phyloP scores from a whole-genome alignment of 768 basidiomycete genomes.

The Boletus huronensis region DNA sequence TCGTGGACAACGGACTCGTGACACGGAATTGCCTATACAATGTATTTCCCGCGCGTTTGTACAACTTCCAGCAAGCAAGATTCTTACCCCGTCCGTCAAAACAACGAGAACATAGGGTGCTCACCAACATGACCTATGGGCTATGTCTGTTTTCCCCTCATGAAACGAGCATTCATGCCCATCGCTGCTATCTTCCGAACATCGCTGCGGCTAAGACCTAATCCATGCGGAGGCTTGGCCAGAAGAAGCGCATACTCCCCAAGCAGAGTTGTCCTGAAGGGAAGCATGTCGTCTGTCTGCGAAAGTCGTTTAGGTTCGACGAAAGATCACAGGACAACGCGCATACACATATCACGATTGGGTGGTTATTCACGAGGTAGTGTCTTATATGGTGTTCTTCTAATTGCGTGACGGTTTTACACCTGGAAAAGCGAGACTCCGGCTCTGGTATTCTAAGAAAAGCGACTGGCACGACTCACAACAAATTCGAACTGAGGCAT shows the following conservation, averaged over 20 bases:
- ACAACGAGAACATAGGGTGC: background rate
- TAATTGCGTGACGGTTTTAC: slow-evolving; percentile 62
- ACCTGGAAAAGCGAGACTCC: slow-evolving; percentile 35
- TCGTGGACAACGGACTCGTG: background rate
- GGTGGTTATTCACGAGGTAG: slow-evolving; percentile 61
- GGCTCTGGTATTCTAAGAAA: background rate
- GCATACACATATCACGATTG: slow-evolving; percentile 70
- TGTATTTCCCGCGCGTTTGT: background rate
- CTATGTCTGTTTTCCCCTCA: background rate
- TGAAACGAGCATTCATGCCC: slow-evolving; percentile 47
- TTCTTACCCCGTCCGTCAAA: background rate
- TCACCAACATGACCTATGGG: background rate
- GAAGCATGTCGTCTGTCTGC: slow-evolving; percentile 80
- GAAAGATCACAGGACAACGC: background rate
- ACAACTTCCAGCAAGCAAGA: background rate
- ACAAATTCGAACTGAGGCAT: slow-evolving; percentile 74
- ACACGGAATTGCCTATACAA: background rate
- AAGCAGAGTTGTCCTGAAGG: slow-evolving; percentile 69
- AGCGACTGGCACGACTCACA: slow-evolving; percentile 42
- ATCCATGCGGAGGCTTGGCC: slow-evolving; percentile 65
- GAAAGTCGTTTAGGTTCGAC: background rate
- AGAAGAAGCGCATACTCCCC: slow-evolving; percentile 80
- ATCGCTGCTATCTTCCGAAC: slow-evolving; percentile 54
- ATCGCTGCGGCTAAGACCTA: slow-evolving; percentile 61
- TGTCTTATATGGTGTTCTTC: slow-evolving; percentile 71